Conservation (phyloP, 2,329 filamentous ascomycete genomes). For the Colletotrichum australisinense region DNA sequence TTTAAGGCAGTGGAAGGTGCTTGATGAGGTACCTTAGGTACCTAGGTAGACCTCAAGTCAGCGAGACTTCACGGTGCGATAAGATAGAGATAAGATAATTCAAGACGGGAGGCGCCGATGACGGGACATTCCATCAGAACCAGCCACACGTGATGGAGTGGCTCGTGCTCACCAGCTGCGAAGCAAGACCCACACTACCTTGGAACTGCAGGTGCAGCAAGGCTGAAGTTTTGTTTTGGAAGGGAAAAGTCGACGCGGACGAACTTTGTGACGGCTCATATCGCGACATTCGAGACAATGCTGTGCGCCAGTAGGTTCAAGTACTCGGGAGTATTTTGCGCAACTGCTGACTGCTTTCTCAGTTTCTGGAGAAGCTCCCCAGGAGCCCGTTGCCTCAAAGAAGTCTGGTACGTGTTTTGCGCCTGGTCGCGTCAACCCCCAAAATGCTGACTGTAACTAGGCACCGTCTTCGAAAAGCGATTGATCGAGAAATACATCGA, state of each 20-base stretch:
- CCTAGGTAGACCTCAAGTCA: not conserved
- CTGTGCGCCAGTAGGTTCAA: conserved; percentile 52
- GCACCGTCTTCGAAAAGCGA: conserved; percentile 93
- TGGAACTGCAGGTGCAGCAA: conserved; percentile 20
- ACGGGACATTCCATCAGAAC: not conserved
- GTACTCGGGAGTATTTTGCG: not conserved
- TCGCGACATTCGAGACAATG: conserved; percentile 32
- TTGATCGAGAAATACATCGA: conserved; percentile 95
- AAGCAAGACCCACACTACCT: conserved; percentile 15
- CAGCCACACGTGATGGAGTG: conserved; percentile 22
- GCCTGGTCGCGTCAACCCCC: not conserved
- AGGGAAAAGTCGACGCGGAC: conserved; percentile 27
- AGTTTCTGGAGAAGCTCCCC: conserved; percentile 97
- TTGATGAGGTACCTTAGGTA: not conserved
- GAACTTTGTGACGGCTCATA: conserved; percentile 20
- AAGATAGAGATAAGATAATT: conserved; percentile 1
- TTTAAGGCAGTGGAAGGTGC: not conserved
- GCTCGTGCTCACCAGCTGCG: conserved; percentile 23
- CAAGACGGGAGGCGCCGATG: not conserved
- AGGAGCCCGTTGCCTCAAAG: conserved; percentile 93
- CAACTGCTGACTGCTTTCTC: conserved; percentile 38
- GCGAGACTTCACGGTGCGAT: conserved; percentile 22
- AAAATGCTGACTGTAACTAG: conserved; percentile 52
- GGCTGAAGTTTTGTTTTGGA: conserved; percentile 38
- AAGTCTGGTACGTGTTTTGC: conserved; percentile 79